Conservation (phyloP, 176 grass and related monocot genomes). For the Otatea glauca region DNA sequence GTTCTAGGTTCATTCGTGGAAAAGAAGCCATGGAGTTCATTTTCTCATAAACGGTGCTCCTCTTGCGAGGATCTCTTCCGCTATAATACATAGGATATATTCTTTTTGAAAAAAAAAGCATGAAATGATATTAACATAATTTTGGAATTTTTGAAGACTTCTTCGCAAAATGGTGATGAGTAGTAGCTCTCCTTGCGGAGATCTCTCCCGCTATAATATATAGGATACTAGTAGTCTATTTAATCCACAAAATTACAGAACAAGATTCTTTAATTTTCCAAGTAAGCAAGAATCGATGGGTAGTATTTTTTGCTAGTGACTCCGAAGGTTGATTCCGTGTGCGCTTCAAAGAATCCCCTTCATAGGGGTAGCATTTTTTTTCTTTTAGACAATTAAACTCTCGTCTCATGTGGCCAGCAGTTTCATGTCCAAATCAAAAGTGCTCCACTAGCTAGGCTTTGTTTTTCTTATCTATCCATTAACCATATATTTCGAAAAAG, state of each 20-base stretch:
- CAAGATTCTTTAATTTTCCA: neutral
- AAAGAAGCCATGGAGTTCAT: neutral
- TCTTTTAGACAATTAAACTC: neutral
- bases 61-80: too few species aligned
- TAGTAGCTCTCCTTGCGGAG: too few species aligned
- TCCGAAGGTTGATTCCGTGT: neutral
- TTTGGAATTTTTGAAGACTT: too few species aligned
- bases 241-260: neutral
- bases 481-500: neutral
- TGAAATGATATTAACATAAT: too few species aligned
- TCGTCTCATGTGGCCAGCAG: neutral
- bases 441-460: conserved; percentile 14
- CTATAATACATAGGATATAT: too few species aligned
- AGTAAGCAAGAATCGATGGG: neutral
- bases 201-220: too few species aligned
- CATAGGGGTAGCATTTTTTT: neutral
- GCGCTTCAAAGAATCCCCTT: neutral
- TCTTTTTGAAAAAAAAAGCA: too few species aligned
- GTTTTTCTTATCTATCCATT: neutral
- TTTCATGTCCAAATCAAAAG: neutral
- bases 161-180: too few species aligned
- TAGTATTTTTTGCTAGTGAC: neutral
- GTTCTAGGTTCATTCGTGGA: neutral
- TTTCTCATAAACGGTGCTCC: too few species aligned
- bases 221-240: neutral